Evolutionary conservation across 495 filamentous ascomycete species (phyloP), one percentile per base, ranked within the genome.

Genomic region (Parachaetomium inaequale): DNA sequence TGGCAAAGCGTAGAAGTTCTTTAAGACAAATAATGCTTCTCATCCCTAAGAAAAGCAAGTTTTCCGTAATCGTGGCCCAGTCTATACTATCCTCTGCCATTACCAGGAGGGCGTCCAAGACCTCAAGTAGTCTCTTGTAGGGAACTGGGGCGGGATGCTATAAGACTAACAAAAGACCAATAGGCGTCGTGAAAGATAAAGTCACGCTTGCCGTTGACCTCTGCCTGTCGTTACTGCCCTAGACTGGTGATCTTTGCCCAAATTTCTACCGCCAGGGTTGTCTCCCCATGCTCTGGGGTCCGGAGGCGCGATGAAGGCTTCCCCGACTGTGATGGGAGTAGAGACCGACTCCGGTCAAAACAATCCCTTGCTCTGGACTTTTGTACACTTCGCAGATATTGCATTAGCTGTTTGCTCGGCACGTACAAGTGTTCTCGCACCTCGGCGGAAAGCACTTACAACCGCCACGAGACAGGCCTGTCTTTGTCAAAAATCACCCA

Each of bases 161-260:
- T 36, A 29, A 36, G 17, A 5, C 36, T 7, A 11, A 53, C 14
- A 4, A 53, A 29, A 34, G 29, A 21, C 50, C 50, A 53, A 26
- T 29, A 53, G n/a, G 28, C 50, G 4, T 53, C 50, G 31, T 53
- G 50, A 11, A 53, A 53, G 31, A 53, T 7, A 17, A 53, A 53
- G 50, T 17, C 50, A 8, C 26, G 47, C 26, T 40, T 40, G 12
- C 38, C 38, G 38, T 40, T 21, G 25, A 23, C 47, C 47, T 51
- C 26, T 5, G 32, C 32, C 32, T 34, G 32, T n/a, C 47, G 25
- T n/a, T 26, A 51, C 17, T 3, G 15, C 47, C 11, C 12, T 26
- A 12, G 31, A 51, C 26, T n/a, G n/a, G n/a, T 51, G 2, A 31
- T n/a, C 25, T 17, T 51, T 11, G 2, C 5, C 26, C 2, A 26